These are phyloP conservation scores for Penicillium psychrosexuale DNA, from an alignment of 2,329 filamentous ascomycete species.

Conservation along the genomic window DNA sequence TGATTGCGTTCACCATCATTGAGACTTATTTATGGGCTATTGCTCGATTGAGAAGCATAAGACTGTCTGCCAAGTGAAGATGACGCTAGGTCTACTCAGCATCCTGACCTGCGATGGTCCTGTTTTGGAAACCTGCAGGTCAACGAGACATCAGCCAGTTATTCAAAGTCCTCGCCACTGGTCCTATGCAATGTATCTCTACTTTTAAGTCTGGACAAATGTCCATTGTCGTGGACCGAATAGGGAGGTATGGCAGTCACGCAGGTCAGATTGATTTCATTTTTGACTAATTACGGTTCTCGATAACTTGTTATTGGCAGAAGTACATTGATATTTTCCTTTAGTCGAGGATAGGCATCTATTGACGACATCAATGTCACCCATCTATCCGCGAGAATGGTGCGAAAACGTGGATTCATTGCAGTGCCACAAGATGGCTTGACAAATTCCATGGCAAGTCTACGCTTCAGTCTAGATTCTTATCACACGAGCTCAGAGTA, in stretches of 20 bases:
- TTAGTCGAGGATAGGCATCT: background rate
- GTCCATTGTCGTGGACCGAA: background rate
- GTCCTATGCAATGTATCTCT: background rate
- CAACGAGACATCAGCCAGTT: background rate
- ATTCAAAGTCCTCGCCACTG: background rate
- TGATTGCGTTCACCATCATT: too few species aligned
- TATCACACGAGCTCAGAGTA: background rate
- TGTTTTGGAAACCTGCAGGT: background rate
- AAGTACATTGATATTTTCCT: background rate
- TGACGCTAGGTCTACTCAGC: background rate
- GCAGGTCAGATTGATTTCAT: background rate
- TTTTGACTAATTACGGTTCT: background rate
- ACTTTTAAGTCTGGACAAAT: background rate
- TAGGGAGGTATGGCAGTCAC: background rate
- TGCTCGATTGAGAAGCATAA: background rate
- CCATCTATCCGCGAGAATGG: background rate
- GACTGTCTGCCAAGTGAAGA: background rate
- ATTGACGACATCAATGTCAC: slow-evolving; percentile 2
- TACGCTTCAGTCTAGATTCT: slow-evolving; percentile 10
- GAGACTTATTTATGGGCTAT: background rate
- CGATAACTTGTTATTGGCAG: background rate
- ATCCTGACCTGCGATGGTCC: background rate
- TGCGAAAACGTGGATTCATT: slow-evolving; percentile 7
- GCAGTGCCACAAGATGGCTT: slow-evolving; percentile 10
- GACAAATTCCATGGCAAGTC: background rate